Evolutionary conservation across 192 early-diverging fungal genomes (phyloP), one percentile per base, ranked within the genome.

Genomic region (Cetraspora pellucida): DNA sequence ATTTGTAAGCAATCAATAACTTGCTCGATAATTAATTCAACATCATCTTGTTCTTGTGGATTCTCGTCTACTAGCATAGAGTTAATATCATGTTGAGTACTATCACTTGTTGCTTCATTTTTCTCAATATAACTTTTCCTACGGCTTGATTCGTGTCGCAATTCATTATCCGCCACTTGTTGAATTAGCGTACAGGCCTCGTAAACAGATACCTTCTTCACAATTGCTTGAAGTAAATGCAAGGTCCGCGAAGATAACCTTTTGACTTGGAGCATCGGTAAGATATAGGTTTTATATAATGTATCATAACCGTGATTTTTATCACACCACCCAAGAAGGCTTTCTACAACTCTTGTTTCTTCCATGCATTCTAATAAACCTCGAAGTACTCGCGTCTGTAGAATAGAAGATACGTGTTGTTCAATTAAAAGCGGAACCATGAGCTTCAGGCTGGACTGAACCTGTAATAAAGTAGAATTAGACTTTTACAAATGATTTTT

Each of bases 341-440:
- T 57, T 63, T 78, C 77, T 52, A 74, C 45, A 49, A 78, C 77
- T 37, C 54, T 23, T 17, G 77, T 30, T 57, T 78, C 77, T 25
- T 61, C 77, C 55, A 78, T 61, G 27, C 77, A 78, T 57, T 78
- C 50, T 14, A 78, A 47, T 31, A 78, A 50, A 11, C 71, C 58
- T 47, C 37, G 25, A 6, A 78, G 72, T 45, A 78, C 64, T 23
- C n/a, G 50, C 19, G 49, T 47, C 27, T 73, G 77, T 10, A 78
- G 37, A 69, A 23, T 50, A 23, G 77, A 59, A 13, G 77, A 73
- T 13, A 59, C 57, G 63, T 59, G 50, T 25, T 17, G 17, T 25
- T 60, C 47, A 43, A 46, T 70, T 50, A 78, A 49, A 23, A 78
- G 70, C 27, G 50, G 23, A 16, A 69, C 70, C 55, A 77, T 50